A percentile compares a stretch with the other conserved stretches of the same genome.
Evolutionary conservation across 116 monocot species (phyloP).

Genomic region (Zostera marina): DNA sequence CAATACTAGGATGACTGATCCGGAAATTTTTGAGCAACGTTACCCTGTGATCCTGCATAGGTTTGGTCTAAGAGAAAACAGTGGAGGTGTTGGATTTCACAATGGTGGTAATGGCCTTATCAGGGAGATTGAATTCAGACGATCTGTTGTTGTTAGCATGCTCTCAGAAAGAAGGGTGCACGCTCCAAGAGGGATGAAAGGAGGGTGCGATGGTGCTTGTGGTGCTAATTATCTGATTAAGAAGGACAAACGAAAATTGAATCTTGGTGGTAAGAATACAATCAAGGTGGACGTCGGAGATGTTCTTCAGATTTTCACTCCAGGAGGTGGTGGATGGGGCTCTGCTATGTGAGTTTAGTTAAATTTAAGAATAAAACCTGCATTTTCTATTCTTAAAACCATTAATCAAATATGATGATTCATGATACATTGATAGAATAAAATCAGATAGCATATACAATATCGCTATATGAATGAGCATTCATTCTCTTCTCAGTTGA

Average conservation of each 20-base stretch:
- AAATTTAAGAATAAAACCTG: neutral
- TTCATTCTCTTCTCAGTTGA: neutral
- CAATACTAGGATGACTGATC: conserved; percentile 94
- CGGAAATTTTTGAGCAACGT: conserved; percentile 91
- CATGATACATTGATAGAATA: too few relatives aligned
- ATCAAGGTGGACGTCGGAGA: conserved; percentile 56
- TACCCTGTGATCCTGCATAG: conserved; percentile 68
- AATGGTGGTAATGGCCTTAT: conserved; percentile 84
- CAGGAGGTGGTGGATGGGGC: conserved; percentile 96
- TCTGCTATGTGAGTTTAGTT: conserved; percentile 8
- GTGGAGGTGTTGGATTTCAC: conserved; percentile 60
- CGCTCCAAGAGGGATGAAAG: conserved; percentile 68
- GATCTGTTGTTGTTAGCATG: conserved; percentile 65
- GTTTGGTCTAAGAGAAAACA: conserved; percentile 60
- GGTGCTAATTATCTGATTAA: conserved; percentile 63
- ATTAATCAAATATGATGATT: neutral
- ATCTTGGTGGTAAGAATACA: conserved; percentile 91
- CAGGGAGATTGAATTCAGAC: conserved; percentile 77
- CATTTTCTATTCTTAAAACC: neutral
- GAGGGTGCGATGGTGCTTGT: conserved; percentile 50
- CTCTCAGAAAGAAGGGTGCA: conserved; percentile 78
- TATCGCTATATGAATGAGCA: too few relatives aligned
- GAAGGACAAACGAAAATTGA: conserved; percentile 48
- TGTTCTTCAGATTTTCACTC: conserved; percentile 69
- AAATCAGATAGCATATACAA: too few relatives aligned